Percentiles rank a stretch among this genome's conserved stretches.
Evolutionary conservation across 2,329 filamentous ascomycete genomes (phyloP).

Genomic region (Endoconidiophora laricicola): DNA sequence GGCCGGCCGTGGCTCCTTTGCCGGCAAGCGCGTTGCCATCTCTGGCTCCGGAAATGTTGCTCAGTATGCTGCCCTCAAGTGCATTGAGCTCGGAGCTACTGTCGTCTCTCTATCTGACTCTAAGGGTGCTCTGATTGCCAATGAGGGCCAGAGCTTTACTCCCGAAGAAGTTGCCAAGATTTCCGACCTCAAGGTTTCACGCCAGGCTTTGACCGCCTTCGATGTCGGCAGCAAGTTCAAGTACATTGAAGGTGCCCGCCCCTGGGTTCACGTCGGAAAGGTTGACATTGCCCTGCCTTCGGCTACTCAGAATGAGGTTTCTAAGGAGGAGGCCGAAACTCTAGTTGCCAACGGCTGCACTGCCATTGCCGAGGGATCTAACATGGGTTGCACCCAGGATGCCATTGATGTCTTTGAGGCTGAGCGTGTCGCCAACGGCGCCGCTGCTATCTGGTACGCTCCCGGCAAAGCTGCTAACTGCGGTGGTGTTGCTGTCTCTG

Average conservation of each 20-base stretch:
- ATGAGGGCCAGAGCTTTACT: constrained; percentile 53
- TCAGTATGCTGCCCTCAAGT: constrained; percentile 91
- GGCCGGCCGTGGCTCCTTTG: constrained; percentile 70
- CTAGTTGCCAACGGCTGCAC: constrained; percentile 60
- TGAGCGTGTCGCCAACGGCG: constrained; percentile 51
- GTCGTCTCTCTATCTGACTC: constrained; percentile 91
- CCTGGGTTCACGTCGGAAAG: constrained; percentile 78
- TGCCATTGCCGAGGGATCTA: constrained; percentile 90
- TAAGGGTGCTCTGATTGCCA: constrained; percentile 66
- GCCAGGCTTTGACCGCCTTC: constrained; percentile 64
- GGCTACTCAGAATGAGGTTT: constrained; percentile 97
- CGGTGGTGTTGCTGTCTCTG: constrained; percentile 91
- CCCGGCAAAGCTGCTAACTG: constrained; percentile 96
- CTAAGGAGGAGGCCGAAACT: constrained; percentile 70
- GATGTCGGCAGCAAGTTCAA: constrained; percentile 52
- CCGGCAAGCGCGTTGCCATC: constrained; percentile 85
- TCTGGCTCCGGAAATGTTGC: constrained; percentile 96
- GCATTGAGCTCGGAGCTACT: constrained; percentile 84
- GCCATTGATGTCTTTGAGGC: constrained; percentile 89
- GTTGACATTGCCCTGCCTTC: constrained; percentile 85
- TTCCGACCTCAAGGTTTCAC: constrained; percentile 70
- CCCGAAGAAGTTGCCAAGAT: constrained; percentile 66
- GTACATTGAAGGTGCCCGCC: constrained; percentile 74
- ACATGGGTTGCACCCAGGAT: constrained; percentile 97
- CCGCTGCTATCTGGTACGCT: constrained; percentile 75